phyloP scores from a whole-genome alignment of 2,329 filamentous ascomycete genomes.

The Tothia fuscella region DNA sequence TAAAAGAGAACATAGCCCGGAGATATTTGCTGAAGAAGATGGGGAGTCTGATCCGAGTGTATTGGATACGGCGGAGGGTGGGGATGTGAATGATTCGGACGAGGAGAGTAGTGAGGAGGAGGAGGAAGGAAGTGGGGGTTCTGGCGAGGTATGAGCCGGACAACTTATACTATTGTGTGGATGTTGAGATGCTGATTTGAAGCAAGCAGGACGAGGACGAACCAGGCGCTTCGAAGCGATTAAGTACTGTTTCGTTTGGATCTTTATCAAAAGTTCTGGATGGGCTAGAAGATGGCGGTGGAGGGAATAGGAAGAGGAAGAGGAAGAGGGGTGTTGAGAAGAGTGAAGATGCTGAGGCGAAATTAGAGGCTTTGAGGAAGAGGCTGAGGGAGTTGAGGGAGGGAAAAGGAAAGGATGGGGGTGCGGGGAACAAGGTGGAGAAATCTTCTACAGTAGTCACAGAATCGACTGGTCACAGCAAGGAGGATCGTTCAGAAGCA shows the following conservation, averaged over 20 bases:
- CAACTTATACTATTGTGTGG: neutral
- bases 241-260: conserved; percentile 68
- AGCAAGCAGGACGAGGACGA: conserved; percentile 7
- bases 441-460: conserved; percentile 7
- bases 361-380: conserved; percentile 33
- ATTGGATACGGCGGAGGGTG: conserved; percentile 2
- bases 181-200: neutral
- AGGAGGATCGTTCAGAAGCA: conserved; percentile 10
- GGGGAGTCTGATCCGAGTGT: neutral
- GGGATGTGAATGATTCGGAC: neutral
- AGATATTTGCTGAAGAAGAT: neutral
- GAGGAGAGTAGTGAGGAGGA: neutral
- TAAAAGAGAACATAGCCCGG: too few relatives aligned
- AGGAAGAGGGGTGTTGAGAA: conserved; percentile 30
- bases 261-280: conserved; percentile 81
- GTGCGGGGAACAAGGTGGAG: conserved; percentile 17
- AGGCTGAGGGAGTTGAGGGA: conserved; percentile 32
- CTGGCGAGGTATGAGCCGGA: neutral
- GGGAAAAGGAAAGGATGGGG: conserved; percentile 26
- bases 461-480: conserved; percentile 12
- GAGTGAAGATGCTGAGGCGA: conserved; percentile 30
- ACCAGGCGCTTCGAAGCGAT: conserved; percentile 18
- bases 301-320: conserved; percentile 23
- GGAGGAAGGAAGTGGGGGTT: neutral
- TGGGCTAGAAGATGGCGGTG: conserved; percentile 45